Base-by-base conservation (phyloP, 345 rosid species). In the Rubroshorea leprosula region DNA sequence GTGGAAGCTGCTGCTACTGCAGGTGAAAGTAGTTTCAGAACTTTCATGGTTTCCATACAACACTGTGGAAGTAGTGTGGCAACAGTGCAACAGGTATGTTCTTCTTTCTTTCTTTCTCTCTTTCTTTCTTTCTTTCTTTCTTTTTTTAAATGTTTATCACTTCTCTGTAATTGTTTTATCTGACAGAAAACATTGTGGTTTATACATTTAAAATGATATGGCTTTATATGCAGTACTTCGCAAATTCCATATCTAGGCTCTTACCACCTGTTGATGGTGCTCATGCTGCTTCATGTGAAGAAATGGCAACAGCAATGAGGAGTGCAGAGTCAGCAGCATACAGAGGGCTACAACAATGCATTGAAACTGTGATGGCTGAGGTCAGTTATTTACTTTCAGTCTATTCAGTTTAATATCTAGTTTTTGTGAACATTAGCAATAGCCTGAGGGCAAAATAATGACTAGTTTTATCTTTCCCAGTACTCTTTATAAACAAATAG, bases 321-420 rank as follows among this genome's bases (percentile, higher is more conserved):
- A 88, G 85, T 68, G 99, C 99, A n/a, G 99, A 93, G 75, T 74
- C 79, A 71, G 97, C 99, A 74, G 97, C 97, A 62, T 85, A 90
- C 73, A 93, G 82, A 76, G 99, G 99, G 75, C 97, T 93, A 68
- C 99, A 90, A 65, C 97, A 83, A 66, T 93, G 99, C 81, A 94
- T 90, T 67, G 99, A 94, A 77, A 94, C 99, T 74, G 96, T 94
- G 68, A 87, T 87, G 90, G 96, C 99, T 57, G 99, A 94, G 97
- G 99, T 94, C 46, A 25, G 79, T 72, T 64, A 56, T 46, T 48
- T 4, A 27, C 49, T 74, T 67, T 27, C 16, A 55, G 24, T 50
- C 18, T 27, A 41, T 23, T 53, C 15, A 47, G 5, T 59, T 41
- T 17, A 18, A 6, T 19, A 17, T 41, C 11, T 56, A 13, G 6